Base-by-base conservation (phyloP, 495 filamentous ascomycete species). In the Aspergillus saccharolyticus region DNA sequence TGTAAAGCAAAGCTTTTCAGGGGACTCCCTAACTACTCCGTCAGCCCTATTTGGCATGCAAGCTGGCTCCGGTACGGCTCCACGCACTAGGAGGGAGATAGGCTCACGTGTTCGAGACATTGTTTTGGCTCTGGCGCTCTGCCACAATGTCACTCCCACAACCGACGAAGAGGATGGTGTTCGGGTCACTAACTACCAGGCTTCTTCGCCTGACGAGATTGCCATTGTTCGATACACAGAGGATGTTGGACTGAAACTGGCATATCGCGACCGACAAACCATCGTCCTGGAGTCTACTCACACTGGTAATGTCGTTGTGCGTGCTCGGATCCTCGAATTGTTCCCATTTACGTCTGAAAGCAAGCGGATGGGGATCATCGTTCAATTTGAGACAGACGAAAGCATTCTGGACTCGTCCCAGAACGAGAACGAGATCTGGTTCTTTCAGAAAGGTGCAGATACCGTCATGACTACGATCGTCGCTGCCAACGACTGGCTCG, bases 261-360 rank as follows among this genome's bases (percentile, higher is more conserved):
- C 85, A 2, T 86, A 94, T 64, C 89, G 95, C 19, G 95, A 97
- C 66, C 85, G 95, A 49, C 89, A 89, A 60, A 83, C 76, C 24
- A 96, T 99, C 64, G 78, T 81, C 8, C 80, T 99, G 12, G 86
- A 92, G 63, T 91, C 85, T 2, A 84, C 86, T n/a, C 82, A 88
- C 54, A 89, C 85, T 1, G 87, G 88, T 15, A 81, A 85, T 52
- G 68, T 84, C 14, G 89, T 93, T 15, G 90, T 97, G 24, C 87
- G 86, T n/a, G 92, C 91, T 15, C 85, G 85, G 33, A 94, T 97
- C 30, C 79, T 97, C 2, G 91, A 97, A 50, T 85, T 99, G 3
- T 99, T 99, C 64, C 95, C 95, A 2, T 97, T 99, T 69, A 99
- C 95, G 7, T 96, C 90, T 1, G 92, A 97, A 52, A 91, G 91